Evolutionary conservation across 768 basidiomycete genomes (phyloP).

Genomic region (Tylopilus sp.): DNA sequence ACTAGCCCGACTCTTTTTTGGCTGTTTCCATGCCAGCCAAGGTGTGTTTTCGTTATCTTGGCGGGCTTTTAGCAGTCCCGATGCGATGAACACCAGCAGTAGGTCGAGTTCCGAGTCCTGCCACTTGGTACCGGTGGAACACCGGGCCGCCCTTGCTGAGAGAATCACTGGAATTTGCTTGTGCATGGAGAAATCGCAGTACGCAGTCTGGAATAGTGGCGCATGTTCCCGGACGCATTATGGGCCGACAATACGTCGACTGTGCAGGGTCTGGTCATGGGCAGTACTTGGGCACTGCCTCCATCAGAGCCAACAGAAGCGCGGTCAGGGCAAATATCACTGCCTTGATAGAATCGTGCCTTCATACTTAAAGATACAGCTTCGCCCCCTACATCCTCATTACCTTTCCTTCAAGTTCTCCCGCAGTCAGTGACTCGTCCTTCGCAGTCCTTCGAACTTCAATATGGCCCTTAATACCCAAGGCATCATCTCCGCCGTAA

Average conservation of each 20-base stretch:
- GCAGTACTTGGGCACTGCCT: conserved; percentile 10
- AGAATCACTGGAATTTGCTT: too few relatives aligned
- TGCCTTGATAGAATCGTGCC: conserved; percentile 12
- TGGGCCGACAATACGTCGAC: neutral
- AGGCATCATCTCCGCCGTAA: conserved; percentile 55
- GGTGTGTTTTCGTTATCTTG: neutral
- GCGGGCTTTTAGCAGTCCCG: neutral
- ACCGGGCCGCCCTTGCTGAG: too few relatives aligned
- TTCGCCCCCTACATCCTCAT: neutral
- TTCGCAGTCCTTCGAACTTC: neutral
- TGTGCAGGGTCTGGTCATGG: neutral
- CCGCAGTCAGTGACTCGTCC: neutral
- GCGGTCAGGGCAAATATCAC: conserved; percentile 10
- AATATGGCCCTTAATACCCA: conserved; percentile 37
- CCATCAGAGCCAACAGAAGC: neutral
- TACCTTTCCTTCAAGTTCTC: neutral
- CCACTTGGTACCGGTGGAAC: too few relatives aligned
- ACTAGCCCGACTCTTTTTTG: too few relatives aligned
- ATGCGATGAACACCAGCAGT: neutral
- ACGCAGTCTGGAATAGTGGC: neutral
- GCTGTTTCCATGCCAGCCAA: neutral
- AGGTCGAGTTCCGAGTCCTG: too few relatives aligned
- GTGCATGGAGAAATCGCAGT: neutral
- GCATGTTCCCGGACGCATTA: neutral
- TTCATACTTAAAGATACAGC: conserved; percentile 19